Conservation (phyloP, 352 stramenopile species). For the Globisporangium yorkense region DNA sequence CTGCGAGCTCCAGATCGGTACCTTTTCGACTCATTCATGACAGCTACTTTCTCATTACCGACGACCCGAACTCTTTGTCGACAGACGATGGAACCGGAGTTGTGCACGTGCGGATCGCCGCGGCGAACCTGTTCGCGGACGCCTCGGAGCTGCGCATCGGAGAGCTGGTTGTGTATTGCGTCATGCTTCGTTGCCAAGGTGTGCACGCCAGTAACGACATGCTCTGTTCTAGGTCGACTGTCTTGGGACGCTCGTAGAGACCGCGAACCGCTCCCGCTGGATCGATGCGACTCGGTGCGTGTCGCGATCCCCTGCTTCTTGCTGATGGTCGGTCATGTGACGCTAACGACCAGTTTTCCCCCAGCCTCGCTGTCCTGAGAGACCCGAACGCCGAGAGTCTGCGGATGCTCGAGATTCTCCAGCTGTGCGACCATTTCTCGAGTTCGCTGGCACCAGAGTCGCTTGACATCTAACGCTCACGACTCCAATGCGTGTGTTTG, state of each 20-base stretch:
- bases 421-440: conserved; percentile 28
- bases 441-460: neutral
- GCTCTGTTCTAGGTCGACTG: conserved; percentile 28
- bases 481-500: neutral
- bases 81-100: conserved; percentile 38
- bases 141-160: conserved; percentile 17
- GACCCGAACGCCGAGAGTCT: conserved; percentile 60
- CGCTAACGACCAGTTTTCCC: neutral
- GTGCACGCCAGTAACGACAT: neutral
- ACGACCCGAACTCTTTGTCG: neutral
- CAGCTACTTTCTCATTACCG: neutral
- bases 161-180: conserved; percentile 18
- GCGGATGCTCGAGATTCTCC: conserved; percentile 50
- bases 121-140: conserved; percentile 3
- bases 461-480: neutral
- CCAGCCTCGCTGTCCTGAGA: conserved; percentile 31
- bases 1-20: conserved; percentile 26
- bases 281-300: conserved; percentile 33
- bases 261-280: conserved; percentile 19
- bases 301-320: neutral
- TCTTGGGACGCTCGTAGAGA: conserved; percentile 24
- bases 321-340: neutral
- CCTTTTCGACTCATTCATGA: neutral
- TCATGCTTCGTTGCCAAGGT: neutral
- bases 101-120: conserved; percentile 18